Base-by-base conservation (phyloP, 2,329 filamentous ascomycete genomes). In the Pseudocercospora vitis region DNA sequence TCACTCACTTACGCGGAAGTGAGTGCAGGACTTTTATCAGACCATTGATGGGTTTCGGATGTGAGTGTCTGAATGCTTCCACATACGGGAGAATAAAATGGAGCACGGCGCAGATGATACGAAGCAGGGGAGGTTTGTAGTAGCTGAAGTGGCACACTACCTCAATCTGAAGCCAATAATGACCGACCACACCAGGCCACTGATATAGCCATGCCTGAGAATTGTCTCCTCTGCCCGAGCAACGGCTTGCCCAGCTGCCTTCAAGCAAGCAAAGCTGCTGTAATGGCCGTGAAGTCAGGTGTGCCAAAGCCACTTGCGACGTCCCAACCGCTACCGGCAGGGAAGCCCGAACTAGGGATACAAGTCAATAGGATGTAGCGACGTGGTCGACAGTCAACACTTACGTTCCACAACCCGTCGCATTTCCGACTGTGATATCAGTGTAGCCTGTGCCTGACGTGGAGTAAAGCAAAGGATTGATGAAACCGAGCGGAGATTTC, bases 381-480 rank as follows among this genome's bases (percentile, higher is more conserved):
- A 6, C n/a, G 19, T 14, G 23, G 18, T 21, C 21, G 3, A 24
- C 9, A 12, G 9, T 4, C 4, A 9, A 8, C 11, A 32, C 47
- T 40, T 32, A 53, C 48, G 57, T 56, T 7, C 53, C 51, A 45
- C 75, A 77, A 3, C 75, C 74, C 19, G 68, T 60, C 5, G 65
- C 66, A n/a, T 59, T 67, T 0, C 74, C 74, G 24, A 66, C 67
- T 12, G 61, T 72, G 60, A 70, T 74, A 58, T 84, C 81, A 1
- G 71, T 81, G n/a, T 83, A 72, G 0, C 72, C 79, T 56, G 71
- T 67, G 51, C 73, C 75, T 4, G 76, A 76, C 9, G 33, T 44
- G 29, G 69, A 70, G 63, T 85, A 85, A 4, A 85, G 64, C 78
- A 80, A 83, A 0, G 82, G 82, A 62, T 85, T 85, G 42, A 85